phyloP scores from a whole-genome alignment of 129 eudicot species.

The Flaveria robusta region DNA sequence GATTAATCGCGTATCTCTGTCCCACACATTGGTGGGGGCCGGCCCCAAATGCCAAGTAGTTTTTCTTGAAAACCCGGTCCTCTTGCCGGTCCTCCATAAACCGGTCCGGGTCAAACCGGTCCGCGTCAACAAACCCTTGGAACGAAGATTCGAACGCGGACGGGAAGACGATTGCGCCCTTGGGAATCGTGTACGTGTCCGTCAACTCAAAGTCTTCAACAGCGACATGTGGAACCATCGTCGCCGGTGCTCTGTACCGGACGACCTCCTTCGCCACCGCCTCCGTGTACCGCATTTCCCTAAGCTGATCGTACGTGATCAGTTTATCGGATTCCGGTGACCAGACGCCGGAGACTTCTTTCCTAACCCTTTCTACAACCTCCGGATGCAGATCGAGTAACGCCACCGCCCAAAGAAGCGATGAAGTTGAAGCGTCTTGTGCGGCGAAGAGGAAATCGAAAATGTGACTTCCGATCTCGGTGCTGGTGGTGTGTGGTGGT shows the following conservation, averaged over 20 bases:
- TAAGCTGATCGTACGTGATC: slow-evolving; percentile 57
- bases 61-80: slow-evolving; percentile 67
- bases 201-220: slow-evolving; percentile 68
- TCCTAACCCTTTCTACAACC: slow-evolving; percentile 47
- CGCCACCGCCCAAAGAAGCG: slow-evolving; percentile 80
- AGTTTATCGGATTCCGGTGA: slow-evolving; percentile 40
- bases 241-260: slow-evolving; percentile 72
- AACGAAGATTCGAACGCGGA: slow-evolving; percentile 84
- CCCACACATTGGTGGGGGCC: slow-evolving; percentile 96
- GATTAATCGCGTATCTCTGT: slow-evolving; percentile 83
- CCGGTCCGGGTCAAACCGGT: slow-evolving; percentile 88
- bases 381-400: slow-evolving; percentile 65
- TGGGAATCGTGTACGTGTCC: slow-evolving; percentile 61
- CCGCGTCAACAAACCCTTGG: slow-evolving; percentile 75
- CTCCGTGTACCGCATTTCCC: slow-evolving; percentile 75
- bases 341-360: slow-evolving; percentile 62
- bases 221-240: slow-evolving; percentile 86
- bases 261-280: slow-evolving; percentile 85
- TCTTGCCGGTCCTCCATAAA: slow-evolving; percentile 66
- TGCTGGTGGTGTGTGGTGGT: slow-evolving; percentile 41
- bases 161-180: slow-evolving; percentile 79
- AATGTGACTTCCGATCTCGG: slow-evolving; percentile 68
- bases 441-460: slow-evolving; percentile 89
- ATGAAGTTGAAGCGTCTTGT: slow-evolving; percentile 93
- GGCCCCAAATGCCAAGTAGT: slow-evolving; percentile 77